A percentile compares a stretch with the other conserved stretches of the same genome.
phyloP scores from a whole-genome alignment of 2,329 filamentous ascomycete species.

The Cladosporium sp. region DNA sequence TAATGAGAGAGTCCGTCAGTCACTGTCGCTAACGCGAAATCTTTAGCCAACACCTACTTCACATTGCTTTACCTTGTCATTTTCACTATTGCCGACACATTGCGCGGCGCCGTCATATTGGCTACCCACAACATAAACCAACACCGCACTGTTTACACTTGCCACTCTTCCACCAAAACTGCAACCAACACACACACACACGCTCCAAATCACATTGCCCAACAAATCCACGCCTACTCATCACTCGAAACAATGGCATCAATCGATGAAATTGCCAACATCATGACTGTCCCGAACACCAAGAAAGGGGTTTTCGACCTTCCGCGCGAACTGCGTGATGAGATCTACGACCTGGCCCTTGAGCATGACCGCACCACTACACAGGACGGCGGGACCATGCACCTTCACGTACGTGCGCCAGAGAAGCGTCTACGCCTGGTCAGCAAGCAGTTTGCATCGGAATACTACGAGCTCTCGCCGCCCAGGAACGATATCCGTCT shows the following conservation, averaged over 20 bases:
- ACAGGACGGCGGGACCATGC: background rate
- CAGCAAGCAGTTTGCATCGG: background rate
- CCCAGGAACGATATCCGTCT: background rate
- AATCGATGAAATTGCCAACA: background rate
- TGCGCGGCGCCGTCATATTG: background rate
- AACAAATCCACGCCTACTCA: background rate
- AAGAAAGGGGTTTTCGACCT: conserved; percentile 14
- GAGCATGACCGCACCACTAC: background rate
- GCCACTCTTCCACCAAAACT: background rate
- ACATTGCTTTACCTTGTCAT: background rate
- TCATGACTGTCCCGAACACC: background rate
- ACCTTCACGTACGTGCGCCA: background rate
- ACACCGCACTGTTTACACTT: background rate
- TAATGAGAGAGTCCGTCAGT: background rate
- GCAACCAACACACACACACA: background rate
- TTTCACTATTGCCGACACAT: background rate
- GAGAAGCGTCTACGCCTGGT: background rate
- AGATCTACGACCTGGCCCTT: conserved; percentile 18
- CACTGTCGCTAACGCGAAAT: background rate
- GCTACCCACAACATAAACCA: background rate
- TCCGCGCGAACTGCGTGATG: conserved; percentile 21
- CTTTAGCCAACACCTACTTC: background rate
- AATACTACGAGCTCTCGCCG: background rate
- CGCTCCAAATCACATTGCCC: background rate
- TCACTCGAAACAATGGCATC: background rate